phyloP scores from a whole-genome alignment of 306 rosid species.

The Cercis canadensis region DNA sequence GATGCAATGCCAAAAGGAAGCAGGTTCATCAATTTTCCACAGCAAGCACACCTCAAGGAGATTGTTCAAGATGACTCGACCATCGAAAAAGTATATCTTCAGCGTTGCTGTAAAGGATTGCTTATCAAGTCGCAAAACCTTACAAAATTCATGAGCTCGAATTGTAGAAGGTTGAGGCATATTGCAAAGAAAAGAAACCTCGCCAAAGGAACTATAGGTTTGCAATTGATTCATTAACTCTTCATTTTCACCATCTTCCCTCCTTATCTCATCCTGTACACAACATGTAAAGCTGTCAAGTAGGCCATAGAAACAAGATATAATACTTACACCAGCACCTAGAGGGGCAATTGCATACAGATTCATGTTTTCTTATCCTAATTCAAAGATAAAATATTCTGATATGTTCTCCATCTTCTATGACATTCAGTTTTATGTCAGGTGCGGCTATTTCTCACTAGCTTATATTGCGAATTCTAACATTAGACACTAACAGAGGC shows the following conservation, averaged over 20 bases:
- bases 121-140: slow-evolving; percentile 68
- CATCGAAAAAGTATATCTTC: slow-evolving; percentile 58
- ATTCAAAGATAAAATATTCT: too few species aligned
- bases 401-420: too few species aligned
- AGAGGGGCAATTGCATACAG: background rate
- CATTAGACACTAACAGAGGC: too few species aligned
- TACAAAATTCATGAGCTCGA: slow-evolving; percentile 52
- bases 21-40: background rate
- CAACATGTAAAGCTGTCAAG: slow-evolving; percentile 20
- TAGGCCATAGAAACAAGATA: slow-evolving; percentile 4
- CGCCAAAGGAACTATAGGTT: slow-evolving; percentile 53
- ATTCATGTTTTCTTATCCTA: background rate
- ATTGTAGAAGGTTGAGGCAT: slow-evolving; percentile 55
- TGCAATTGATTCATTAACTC: slow-evolving; percentile 38
- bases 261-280: slow-evolving; percentile 49
- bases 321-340: background rate
- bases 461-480: too few species aligned
- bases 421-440: too few species aligned
- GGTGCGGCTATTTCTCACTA: too few species aligned
- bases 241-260: slow-evolving; percentile 48
- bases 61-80: slow-evolving; percentile 59
- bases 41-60: slow-evolving; percentile 56
- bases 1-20: background rate
- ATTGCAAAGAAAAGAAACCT: slow-evolving; percentile 71
- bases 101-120: slow-evolving; percentile 58